Base-by-base conservation (phyloP, 208 protist genomes). In the Phytomonas francai region DNA sequence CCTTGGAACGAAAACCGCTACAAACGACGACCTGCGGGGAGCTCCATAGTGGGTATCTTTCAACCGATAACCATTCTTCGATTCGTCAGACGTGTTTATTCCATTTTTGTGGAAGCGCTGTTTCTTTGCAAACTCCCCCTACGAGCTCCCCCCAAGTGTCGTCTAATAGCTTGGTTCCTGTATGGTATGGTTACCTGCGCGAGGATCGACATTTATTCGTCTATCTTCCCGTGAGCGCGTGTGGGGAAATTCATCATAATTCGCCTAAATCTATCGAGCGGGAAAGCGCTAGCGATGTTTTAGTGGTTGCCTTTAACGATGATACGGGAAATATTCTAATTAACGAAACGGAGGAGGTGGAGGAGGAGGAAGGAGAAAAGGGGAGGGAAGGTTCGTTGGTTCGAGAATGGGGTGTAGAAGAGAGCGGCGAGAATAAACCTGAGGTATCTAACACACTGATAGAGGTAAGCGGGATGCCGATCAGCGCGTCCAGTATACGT, bases 121-220 rank as follows among this genome's bases (percentile, higher is more conserved):
- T 36, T 36, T 36, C 33, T 36, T 8, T 36, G 33, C 33, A 36
- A 36, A 8, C 33, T 36, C 33, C 33, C 33, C 8, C 33, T 8
- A 36, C 8, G 33, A 8, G 33, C 8, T 36, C 33, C 8, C 3
- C 8, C 8, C 33, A 36, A 8, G 33, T 36, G 33, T 36, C 33
- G 33, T 36, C 33, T 36, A 36, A 36, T 36, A 36, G 8, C 5
- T 36, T 36, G 33, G 8, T 36, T 36, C 33, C 33, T 36, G 33
- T 36, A 8, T 83, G 63, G 80, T 85, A 82, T 49, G 61, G 80
- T 68, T 75, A 67, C 59, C 63, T 82, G 7, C 74, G 76, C 19
- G 76, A 73, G 56, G 74, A 83, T 27, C 80, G 73, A 27, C 76
- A 79, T 72, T 63, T 85, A n/a, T 28, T 89, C 1, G 65, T 89